Evolutionary conservation across 148 eudicot genomes (phyloP), one percentile per base, ranked within the genome.

Genomic region (Persicaria tinctoria): DNA sequence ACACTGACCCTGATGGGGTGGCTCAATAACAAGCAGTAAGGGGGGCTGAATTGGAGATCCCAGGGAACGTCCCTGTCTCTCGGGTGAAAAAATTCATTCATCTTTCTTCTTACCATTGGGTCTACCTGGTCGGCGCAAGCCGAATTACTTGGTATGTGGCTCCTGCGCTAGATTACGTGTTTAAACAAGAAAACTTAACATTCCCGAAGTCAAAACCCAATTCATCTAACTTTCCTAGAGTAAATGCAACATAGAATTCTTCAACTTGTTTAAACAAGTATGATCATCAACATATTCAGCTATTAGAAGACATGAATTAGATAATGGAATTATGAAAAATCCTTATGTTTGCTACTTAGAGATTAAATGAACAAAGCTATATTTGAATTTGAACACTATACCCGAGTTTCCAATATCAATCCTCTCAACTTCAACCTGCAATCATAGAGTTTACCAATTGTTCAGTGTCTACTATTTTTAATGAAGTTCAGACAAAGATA

Each of bases 351-450:
- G 69, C 17, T 64, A 6, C 46, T 64, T 64, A 38, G 46, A 11
- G 46, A 64, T 38, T 46, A 64, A 12, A 64, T 17, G 64, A 11
- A 64, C n/a, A 64, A 38, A 64, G 32, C 46, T 64, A 63, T 32
- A 32, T 27, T 38, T 10, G 5, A 27, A 63, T 5, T 32, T 10
- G 69, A 63, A 27, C 69, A 64, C 44, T 41, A 66, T 90, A 86
- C 99, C 97, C 71, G 85, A 84, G 68, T 77, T 87, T 51, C 98
- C 93, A 76, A 85, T 79, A 75, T 91, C 95, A 70, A 91, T 87
- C 76, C 86, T 86, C 82, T 95, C 98, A 79, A 92, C 89, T 80
- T 95, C 97, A 77, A 87, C 90, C 98, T 95, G 87, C 66, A 81
- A 74, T 8, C 50, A 66, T 5, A 27, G 8, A 64, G 70, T 64